Percentiles rank a stretch among this genome's conserved stretches.
These are phyloP conservation scores for Globisporangium cystogenes DNA, from an alignment of 352 stramenopile genomes.

Conservation along the genomic window DNA sequence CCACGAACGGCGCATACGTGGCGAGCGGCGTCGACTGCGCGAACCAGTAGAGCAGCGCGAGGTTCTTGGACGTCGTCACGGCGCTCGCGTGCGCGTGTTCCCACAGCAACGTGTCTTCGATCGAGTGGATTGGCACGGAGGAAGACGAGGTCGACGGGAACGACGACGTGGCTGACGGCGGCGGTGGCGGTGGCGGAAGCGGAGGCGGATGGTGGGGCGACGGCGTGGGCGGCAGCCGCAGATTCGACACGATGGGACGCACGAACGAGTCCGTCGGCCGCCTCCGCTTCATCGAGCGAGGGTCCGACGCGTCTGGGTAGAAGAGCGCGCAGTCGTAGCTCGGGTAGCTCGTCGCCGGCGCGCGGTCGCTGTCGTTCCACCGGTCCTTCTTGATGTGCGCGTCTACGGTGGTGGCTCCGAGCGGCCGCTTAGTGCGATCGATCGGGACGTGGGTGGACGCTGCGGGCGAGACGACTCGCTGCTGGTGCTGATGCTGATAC, in stretches of 20 bases:
- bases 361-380: constrained; percentile 1
- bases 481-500: constrained; percentile 1
- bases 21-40: constrained; percentile 40
- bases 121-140: constrained; percentile 5
- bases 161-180: too few relatives aligned
- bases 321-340: background rate
- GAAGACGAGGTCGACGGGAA: background rate
- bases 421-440: constrained; percentile 1
- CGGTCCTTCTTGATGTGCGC: background rate
- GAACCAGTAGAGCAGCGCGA: constrained; percentile 49
- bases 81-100: constrained; percentile 30
- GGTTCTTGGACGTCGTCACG: constrained; percentile 52
- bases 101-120: constrained; percentile 52
- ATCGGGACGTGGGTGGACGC: background rate
- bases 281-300: constrained; percentile 7
- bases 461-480: background rate
- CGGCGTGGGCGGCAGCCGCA: constrained; percentile 1
- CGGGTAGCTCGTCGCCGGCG: background rate
- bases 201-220: background rate
- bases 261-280: constrained; percentile 11
- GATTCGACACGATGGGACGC: constrained; percentile 1
- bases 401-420: background rate
- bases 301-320: background rate
- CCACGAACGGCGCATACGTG: constrained; percentile 33
- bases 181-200: background rate